Evolutionary conservation across 1,139 yeast species (phyloP).

Genomic region (Entelexis sorbosivorans): DNA sequence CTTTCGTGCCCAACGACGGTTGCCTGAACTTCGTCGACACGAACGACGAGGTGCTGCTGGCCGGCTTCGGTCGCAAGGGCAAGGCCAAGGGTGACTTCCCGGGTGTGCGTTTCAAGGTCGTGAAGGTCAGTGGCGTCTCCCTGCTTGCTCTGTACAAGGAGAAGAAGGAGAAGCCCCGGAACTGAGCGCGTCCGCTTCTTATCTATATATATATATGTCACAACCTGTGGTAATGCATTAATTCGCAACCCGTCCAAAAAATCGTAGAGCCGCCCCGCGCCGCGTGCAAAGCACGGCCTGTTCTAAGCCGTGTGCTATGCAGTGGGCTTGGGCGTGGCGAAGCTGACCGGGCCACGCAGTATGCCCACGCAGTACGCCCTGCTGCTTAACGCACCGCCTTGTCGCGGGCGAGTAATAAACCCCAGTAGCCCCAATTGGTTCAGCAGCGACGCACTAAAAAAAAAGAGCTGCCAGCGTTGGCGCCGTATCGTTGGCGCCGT

Average conservation of each 20-base stretch:
- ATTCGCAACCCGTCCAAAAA: neutral
- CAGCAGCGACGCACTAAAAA: too few relatives aligned
- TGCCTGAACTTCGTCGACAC: conserved; percentile 99
- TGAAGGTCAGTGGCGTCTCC: conserved; percentile 99
- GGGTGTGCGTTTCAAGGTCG: conserved; percentile 99
- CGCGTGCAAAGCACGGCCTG: too few relatives aligned
- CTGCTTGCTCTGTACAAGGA: conserved; percentile 99
- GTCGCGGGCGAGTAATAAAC: too few relatives aligned
- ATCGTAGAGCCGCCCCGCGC: neutral
- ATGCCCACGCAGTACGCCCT: too few relatives aligned
- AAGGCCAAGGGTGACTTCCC: conserved; percentile 99
- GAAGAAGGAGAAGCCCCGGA: conserved; percentile 99
- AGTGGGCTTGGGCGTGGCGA: too few relatives aligned
- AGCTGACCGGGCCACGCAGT: too few relatives aligned
- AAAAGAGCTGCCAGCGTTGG: too few relatives aligned
- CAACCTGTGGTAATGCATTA: conserved; percentile 3
- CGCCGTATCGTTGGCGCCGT: too few relatives aligned
- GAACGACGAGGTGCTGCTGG: conserved; percentile 97
- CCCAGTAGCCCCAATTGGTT: too few relatives aligned
- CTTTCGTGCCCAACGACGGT: conserved; percentile 99
- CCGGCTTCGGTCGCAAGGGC: conserved; percentile 99
- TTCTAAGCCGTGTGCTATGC: too few relatives aligned
- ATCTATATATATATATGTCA: conserved; percentile 7
- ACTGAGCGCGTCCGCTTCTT: conserved; percentile 39
- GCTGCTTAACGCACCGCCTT: too few relatives aligned